Base-by-base conservation (phyloP, 2,329 filamentous ascomycete genomes). In the Claviceps africana region DNA sequence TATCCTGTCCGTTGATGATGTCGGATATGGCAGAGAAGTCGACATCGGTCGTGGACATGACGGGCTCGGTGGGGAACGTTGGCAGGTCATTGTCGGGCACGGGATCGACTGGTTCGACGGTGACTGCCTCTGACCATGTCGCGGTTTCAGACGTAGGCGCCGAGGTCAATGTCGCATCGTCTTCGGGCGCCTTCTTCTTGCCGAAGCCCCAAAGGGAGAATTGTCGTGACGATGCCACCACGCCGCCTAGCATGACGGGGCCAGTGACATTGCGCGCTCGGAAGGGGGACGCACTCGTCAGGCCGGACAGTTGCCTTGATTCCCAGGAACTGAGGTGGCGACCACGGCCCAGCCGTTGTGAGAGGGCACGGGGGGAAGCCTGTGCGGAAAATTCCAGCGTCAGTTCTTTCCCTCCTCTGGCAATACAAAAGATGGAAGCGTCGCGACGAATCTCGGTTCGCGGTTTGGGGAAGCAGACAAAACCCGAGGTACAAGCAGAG, bases 1-100 rank as follows among this genome's bases (percentile, higher is more conserved):
- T 67, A 51, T 74, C 69, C 53, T 66, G 62, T 48, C 66, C 64
- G 48, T 69, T 64, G 55, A 67, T 66, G 45, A 68, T 58, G 52
- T 65, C 61, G 57, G 62, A 58, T 49, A 69, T 63, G 40, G 63
- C 57, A 49, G 62, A 57, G 52, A 70, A 59, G 58, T 67, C 65
- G 57, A 65, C 45, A n/a, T 67, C 61, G 55, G 64, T 56, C 35
- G 64, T 53, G 15, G 58, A 55, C 48, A 58, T 55, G 44, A 59
- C 43, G 46, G 59, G 47, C 47, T 62, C 57, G 17, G 56, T 54
- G 35, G 62, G 53, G 4, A 60, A 47, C 33, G 58, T 45, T 22
- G 61, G 50, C 21, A 51, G 35, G 31, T 11, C 8, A 48, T 52
- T 47, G 33, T 58, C 56, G 25, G 57, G 53, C 5, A 53, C 39